phyloP scores from a whole-genome alignment of 352 stramenopile species.

The Globisporangium canariense region DNA sequence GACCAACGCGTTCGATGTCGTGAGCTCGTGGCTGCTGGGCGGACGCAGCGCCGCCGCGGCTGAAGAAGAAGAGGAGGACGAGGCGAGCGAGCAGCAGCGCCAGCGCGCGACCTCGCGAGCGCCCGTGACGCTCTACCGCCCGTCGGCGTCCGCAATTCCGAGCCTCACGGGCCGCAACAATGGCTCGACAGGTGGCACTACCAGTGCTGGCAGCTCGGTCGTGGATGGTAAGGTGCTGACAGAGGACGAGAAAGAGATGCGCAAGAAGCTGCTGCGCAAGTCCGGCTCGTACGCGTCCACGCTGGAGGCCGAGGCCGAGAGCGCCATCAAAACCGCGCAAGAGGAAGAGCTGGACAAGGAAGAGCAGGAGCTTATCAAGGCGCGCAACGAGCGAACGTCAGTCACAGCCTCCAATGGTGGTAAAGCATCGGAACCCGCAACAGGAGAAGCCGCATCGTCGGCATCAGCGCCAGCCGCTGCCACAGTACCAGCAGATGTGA shows the following conservation, averaged over 20 bases:
- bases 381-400: constrained; percentile 24
- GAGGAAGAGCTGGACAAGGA: constrained; percentile 45
- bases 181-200: not conserved
- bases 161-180: constrained; percentile 30
- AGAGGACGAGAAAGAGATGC: constrained; percentile 66
- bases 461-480: not conserved
- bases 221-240: constrained; percentile 30
- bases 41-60: constrained; percentile 14
- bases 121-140: constrained; percentile 57
- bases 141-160: constrained; percentile 25
- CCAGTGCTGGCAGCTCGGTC: not conserved
- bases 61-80: constrained; percentile 9
- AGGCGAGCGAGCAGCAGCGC: constrained; percentile 9
- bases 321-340: constrained; percentile 22
- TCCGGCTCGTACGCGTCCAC: constrained; percentile 25
- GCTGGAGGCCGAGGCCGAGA: constrained; percentile 31
- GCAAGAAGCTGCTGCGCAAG: constrained; percentile 67
- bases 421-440: not conserved
- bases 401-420: not conserved
- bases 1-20: constrained; percentile 51
- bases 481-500: not conserved
- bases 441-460: not conserved
- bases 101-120: constrained; percentile 5
- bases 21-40: constrained; percentile 58
- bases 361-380: constrained; percentile 53